Evolutionary conservation across 2,329 filamentous ascomycete genomes (phyloP), one percentile per base, ranked within the genome.

Genomic region (Cercospora janseana): DNA sequence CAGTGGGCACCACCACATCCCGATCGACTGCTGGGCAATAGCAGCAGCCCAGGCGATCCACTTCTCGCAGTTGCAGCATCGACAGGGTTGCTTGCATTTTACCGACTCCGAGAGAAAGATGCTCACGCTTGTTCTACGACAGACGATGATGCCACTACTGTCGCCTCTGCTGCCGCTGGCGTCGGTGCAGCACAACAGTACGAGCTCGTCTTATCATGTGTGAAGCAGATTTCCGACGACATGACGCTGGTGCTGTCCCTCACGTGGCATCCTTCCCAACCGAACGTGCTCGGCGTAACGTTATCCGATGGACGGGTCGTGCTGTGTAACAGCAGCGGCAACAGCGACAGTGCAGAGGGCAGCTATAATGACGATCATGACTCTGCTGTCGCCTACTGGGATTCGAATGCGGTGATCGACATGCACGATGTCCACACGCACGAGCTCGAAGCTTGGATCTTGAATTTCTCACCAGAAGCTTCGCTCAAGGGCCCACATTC

Each of bases 1-100:
- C 88, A 91, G 60, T 97, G 96, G 67, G 81, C 85, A 53, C 81
- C 85, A 53, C 81, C 79, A 1, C 64, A 70, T 44, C 66, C 75
- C 41, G 43, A 54, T 2, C 23, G 4, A 16, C 34, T 40, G 29
- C 45, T 38, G 49, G 47, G 75, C 24, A 26, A n/a, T 4, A 29
- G 27, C 27, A 7, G 27, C 27, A 7, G 16, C 16, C n/a, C n/a
- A n/a, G 20, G 24, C 4, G 35, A 23, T n/a, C 35, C 35, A 15
- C 70, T 86, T 3, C 77, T 95, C 46, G 89, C 83, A 7, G 82
- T 85, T 3, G 88, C 88, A 6, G 88, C 87, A 1, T 95, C 89
- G 55, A 88, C 86, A 0, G 88, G 86, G 0, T 77, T 78, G 0
- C 70, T 94, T 9, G 78, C 78, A 1, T 73, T 92, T 42, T 89